Evolutionary conservation across 179 eudicot genomes (phyloP).

Genomic region (Silene noctiflora): DNA sequence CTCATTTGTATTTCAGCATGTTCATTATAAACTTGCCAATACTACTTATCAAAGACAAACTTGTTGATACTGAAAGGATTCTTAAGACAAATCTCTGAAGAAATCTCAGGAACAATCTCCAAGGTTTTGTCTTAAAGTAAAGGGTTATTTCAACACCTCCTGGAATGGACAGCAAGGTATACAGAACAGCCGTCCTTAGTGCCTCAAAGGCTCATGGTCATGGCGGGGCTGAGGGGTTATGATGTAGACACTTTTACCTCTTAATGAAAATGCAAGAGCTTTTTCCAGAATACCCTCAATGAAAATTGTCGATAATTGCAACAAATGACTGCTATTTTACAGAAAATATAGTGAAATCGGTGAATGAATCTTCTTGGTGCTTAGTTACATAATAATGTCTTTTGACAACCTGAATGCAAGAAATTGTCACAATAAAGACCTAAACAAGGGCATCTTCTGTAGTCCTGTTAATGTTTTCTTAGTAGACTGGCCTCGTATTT

Average conservation of each 20-base stretch:
- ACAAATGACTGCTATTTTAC: not conserved
- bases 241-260: not conserved
- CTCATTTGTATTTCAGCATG: conserved; percentile 7
- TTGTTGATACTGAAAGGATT: conserved; percentile 4
- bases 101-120: not conserved
- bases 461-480: not conserved
- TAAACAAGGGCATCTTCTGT: conserved; percentile 1
- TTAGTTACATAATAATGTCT: not conserved
- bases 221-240: not conserved
- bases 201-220: not conserved
- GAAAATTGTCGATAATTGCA: not conserved
- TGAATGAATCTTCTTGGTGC: no score
- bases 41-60: not conserved
- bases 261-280: not conserved
- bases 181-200: not conserved
- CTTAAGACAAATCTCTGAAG: conserved; percentile 2
- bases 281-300: not conserved
- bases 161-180: not conserved
- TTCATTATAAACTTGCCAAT: not conserved
- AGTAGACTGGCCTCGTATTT: not conserved
- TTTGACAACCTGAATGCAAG: not conserved
- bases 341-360: no score
- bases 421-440: not conserved
- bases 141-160: not conserved
- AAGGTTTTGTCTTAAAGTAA: not conserved